Evolutionary conservation across 345 rosid genomes (phyloP).

Genomic region (Melaleuca quinquenervia): DNA sequence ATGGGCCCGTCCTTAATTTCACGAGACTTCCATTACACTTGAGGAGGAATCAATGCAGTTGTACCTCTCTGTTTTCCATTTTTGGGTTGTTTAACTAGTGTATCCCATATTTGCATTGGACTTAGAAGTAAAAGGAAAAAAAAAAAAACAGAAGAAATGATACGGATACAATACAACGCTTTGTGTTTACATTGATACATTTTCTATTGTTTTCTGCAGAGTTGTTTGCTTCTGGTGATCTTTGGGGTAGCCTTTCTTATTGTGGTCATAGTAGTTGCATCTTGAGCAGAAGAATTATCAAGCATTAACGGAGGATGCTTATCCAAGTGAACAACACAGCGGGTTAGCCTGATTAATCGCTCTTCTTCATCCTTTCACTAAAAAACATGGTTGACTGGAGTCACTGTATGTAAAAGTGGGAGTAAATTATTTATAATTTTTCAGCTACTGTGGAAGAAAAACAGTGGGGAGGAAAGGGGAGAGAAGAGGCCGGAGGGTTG

Average conservation of each 20-base stretch:
- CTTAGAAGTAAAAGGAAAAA: neutral
- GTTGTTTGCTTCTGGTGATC: slow-evolving; percentile 84
- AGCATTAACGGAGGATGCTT: neutral
- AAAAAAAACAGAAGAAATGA: neutral
- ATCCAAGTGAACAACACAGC: neutral
- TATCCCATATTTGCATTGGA: neutral
- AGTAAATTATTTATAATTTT: neutral
- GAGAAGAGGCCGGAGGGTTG: neutral
- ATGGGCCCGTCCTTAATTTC: neutral
- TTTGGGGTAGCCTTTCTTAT: slow-evolving; percentile 73
- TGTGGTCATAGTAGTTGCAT: slow-evolving; percentile 60
- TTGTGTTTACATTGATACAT: neutral
- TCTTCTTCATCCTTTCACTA: neutral
- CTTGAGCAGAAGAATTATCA: slow-evolving; percentile 17
- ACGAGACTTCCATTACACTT: neutral
- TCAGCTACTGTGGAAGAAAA: neutral
- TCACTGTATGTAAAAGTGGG: neutral
- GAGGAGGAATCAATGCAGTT: neutral
- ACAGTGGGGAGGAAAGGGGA: neutral
- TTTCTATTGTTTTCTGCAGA: slow-evolving; percentile 20
- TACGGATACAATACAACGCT: neutral
- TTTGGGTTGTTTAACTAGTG: neutral
- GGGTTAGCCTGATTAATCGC: neutral
- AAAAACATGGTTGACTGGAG: neutral
- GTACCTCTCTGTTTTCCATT: neutral